phyloP scores from a whole-genome alignment of 78 protist genomes.

The Mantamonas sphyraenae region DNA sequence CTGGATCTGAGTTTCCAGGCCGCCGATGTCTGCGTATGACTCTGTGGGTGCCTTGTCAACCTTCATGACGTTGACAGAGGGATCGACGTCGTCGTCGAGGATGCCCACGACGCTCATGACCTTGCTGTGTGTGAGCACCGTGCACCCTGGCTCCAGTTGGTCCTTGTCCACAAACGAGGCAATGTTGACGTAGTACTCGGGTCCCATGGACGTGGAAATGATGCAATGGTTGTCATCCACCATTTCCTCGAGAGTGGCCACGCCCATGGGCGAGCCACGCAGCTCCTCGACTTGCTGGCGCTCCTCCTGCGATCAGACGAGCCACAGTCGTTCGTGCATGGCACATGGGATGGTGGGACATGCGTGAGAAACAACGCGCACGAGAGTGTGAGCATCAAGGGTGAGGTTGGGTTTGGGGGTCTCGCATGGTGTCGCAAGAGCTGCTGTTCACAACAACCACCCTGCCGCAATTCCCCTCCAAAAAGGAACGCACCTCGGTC shows the following conservation, averaged over 20 bases:
- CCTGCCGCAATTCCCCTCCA: background rate
- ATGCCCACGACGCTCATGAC: constrained; percentile 89
- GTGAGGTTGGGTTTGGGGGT: background rate
- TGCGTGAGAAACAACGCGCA: background rate
- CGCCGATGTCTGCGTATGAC: constrained; percentile 98
- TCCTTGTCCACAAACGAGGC: constrained; percentile 97
- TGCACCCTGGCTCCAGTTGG: constrained; percentile 86
- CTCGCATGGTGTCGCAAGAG: background rate
- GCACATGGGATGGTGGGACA: no score
- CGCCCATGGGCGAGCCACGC: constrained; percentile 96
- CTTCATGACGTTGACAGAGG: constrained; percentile 97
- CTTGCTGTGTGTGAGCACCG: constrained; percentile 87
- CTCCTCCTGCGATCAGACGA: constrained; percentile 74
- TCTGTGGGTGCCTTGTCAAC: constrained; percentile 98
- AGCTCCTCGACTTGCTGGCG: constrained; percentile 86
- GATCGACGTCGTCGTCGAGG: constrained; percentile 92
- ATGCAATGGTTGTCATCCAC: constrained; percentile 98
- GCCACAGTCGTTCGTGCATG: no score
- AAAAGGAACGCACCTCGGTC: constrained; percentile 33
- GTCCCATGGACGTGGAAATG: constrained; percentile 78
- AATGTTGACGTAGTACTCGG: constrained; percentile 95
- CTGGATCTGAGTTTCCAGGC: constrained; percentile 94
- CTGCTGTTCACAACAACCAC: background rate
- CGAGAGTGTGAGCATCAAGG: background rate
- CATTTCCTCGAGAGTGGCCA: constrained; percentile 97